A percentile compares a stretch with the other conserved stretches of the same genome.
Evolutionary conservation across 768 basidiomycete genomes (phyloP).

Genomic region (Pisolithus tinctorius): DNA sequence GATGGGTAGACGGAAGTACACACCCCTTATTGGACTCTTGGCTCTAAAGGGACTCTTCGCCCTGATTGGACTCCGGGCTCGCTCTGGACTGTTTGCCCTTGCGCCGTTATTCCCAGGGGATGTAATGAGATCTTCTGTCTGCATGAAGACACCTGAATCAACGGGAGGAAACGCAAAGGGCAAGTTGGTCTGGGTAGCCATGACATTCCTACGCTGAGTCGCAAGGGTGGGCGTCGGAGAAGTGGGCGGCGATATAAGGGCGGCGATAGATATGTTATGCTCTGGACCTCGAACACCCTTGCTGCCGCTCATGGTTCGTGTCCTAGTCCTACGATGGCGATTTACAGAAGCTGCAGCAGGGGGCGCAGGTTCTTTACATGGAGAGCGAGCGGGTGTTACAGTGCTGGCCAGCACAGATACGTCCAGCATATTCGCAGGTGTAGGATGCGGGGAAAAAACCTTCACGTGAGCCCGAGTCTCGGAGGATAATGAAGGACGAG

Average conservation of each 20-base stretch:
- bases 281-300: not conserved
- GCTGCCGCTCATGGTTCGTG: not conserved
- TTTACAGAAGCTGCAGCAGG: not conserved
- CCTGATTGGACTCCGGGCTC: constrained; percentile 13
- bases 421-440: not conserved
- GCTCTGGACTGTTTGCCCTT: not conserved
- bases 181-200: constrained; percentile 5
- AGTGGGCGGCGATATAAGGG: constrained; percentile 20
- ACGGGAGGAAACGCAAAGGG: not conserved
- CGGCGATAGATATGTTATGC: constrained; percentile 11
- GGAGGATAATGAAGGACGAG: not conserved
- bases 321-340: constrained; percentile 6
- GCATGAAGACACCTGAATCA: not conserved
- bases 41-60: constrained; percentile 16
- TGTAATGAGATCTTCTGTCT: not conserved
- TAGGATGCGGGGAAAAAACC: constrained; percentile 10
- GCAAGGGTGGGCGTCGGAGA: constrained; percentile 6
- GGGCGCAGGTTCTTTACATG: not conserved
- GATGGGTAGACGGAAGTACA: constrained; percentile 16
- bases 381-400: not conserved
- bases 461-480: not conserved
- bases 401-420: constrained; percentile 7
- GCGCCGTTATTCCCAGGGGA: constrained; percentile 1
- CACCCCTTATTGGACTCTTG: constrained; percentile 28
- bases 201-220: not conserved